These are phyloP conservation scores for Dictyostelium citrinum DNA, from an alignment of 78 protist species.

Conservation along the genomic window DNA sequence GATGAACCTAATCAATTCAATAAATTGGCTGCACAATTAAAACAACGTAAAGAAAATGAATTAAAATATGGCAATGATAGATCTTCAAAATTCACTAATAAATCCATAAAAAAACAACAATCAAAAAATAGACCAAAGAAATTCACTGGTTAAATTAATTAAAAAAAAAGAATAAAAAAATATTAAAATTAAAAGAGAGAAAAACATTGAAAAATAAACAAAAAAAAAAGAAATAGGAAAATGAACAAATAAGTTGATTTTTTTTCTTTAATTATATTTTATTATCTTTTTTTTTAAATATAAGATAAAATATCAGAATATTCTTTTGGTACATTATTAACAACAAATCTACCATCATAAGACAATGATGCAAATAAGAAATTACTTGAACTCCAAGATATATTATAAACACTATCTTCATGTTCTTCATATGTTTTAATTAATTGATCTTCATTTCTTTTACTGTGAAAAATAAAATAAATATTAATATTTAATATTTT, in stretches of 20 bases:
- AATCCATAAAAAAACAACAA: not conserved
- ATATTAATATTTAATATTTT: not conserved
- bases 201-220: not conserved
- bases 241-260: not conserved
- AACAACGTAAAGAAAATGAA: conserved; percentile 12
- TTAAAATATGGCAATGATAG: conserved; percentile 10
- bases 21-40: not conserved
- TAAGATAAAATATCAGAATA: conserved; percentile 48
- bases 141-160: not conserved
- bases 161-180: too few species aligned
- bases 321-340: conserved; percentile 80
- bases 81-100: not conserved
- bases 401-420: conserved; percentile 74
- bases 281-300: not conserved
- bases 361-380: conserved; percentile 74
- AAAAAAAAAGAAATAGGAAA: not conserved
- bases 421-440: conserved; percentile 77
- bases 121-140: conserved; percentile 14
- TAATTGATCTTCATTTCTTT: conserved; percentile 74
- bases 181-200: not conserved
- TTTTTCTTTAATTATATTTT: not conserved
- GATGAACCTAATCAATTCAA: not conserved
- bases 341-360: conserved; percentile 72
- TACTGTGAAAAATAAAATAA: conserved; percentile 3
- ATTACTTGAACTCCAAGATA: conserved; percentile 58